Evolutionary conservation across 176 grass and related monocot species (phyloP).

Genomic region (Hyparrhenia diplandra): DNA sequence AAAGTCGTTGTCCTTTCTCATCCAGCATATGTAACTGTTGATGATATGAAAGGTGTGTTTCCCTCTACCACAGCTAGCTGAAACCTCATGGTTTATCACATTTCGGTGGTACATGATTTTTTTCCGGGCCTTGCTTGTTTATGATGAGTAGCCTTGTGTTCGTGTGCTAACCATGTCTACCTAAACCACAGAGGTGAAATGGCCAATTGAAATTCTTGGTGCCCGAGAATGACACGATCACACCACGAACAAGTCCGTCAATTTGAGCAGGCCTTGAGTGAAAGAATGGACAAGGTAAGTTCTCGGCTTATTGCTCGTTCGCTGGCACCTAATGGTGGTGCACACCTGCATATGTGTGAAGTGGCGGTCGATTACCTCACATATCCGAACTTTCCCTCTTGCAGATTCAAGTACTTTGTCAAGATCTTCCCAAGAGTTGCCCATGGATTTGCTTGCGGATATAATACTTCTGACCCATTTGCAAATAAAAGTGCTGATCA

Average conservation of each 20-base stretch:
- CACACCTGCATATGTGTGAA: not conserved
- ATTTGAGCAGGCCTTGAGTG: not conserved
- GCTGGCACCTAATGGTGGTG: not conserved
- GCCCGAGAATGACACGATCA: slow-evolving; percentile 16
- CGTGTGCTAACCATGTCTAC: not conserved
- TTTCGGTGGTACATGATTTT: not conserved
- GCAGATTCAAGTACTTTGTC: slow-evolving; percentile 21
- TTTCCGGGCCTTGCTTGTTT: too few relatives aligned
- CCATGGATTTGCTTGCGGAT: slow-evolving; percentile 32
- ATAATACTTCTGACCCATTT: not conserved
- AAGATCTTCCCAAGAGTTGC: slow-evolving; percentile 25
- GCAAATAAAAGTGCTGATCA: not conserved
- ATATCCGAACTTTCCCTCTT: not conserved
- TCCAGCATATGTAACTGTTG: not conserved
- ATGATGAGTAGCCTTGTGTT: not conserved
- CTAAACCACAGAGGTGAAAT: slow-evolving; percentile 2
- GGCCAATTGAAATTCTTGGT: slow-evolving; percentile 31
- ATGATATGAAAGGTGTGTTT: slow-evolving; percentile 5
- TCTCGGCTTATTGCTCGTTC: not conserved
- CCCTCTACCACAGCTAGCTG: not conserved
- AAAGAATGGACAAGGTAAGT: not conserved
- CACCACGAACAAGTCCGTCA: not conserved
- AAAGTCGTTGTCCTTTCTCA: not conserved
- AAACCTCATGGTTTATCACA: not conserved
- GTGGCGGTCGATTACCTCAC: not conserved